Evolutionary conservation across 306 rosid species (phyloP).

Genomic region (Ceratonia siliqua): DNA sequence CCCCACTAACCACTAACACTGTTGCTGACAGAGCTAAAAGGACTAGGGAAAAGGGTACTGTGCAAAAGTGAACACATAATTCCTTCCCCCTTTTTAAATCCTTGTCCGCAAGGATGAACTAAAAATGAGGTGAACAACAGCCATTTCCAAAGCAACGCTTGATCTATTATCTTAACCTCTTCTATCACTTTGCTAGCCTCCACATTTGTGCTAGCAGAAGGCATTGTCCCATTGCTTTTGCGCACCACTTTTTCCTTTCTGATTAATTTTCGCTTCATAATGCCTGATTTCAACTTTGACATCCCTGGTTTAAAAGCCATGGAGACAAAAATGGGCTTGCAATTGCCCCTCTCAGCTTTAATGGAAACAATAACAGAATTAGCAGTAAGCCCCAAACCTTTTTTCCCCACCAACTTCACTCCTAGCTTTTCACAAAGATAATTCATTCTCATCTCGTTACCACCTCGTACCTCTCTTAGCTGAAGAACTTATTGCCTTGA

Average conservation of each 20-base stretch:
- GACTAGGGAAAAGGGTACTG: too few species aligned
- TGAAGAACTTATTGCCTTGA: constrained; percentile 87
- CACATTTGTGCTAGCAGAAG: constrained; percentile 43
- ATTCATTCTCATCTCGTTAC: constrained; percentile 92
- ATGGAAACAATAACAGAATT: constrained; percentile 87
- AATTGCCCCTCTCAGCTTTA: constrained; percentile 86
- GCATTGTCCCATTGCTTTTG: constrained; percentile 45
- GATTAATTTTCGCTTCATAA: constrained; percentile 67
- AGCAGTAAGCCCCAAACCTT: constrained; percentile 88
- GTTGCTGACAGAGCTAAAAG: too few species aligned
- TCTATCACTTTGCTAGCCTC: constrained; percentile 48
- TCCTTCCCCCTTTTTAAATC: too few species aligned
- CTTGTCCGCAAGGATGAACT: too few species aligned
- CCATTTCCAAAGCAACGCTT: too few species aligned
- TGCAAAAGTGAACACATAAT: too few species aligned
- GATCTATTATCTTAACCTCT: constrained; percentile 47
- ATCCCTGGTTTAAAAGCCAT: constrained; percentile 67
- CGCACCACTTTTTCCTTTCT: constrained; percentile 85
- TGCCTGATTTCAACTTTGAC: constrained; percentile 69
- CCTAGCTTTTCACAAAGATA: constrained; percentile 87
- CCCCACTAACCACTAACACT: too few species aligned
- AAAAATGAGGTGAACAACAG: too few species aligned
- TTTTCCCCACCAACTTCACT: constrained; percentile 87
- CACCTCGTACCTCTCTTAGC: constrained; percentile 92
- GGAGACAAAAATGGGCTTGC: constrained; percentile 63